Evolutionary conservation across 163 green algal species (phyloP), one percentile per base, ranked within the genome.

Genomic region (Scenedesmus sp.): DNA sequence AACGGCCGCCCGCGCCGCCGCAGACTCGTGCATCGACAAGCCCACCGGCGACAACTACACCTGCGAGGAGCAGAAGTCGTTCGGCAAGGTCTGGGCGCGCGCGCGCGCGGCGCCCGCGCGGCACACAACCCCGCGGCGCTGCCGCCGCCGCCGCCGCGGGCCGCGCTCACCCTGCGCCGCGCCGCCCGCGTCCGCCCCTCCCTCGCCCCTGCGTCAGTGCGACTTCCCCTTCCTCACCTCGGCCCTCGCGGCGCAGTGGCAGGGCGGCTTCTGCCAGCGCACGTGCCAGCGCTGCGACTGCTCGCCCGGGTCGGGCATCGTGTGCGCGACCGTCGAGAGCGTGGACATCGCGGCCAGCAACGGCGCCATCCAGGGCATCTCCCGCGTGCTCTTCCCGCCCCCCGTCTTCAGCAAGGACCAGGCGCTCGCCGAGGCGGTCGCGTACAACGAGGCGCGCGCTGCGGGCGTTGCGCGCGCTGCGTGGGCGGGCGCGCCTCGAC

Each of bases 271-370:
- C 87, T 95, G 89, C 87, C 81, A 92, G 77, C 34, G 76, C 26
- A 90, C 84, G 22, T 95, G 91, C 82, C 51, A 89, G 51, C 77
- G 89, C 45, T 93, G 91, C 80, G 83, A 70, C 62, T 95, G 91
- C 77, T 80, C 79, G 15, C 45, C 72, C 0, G 67, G 60, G 29
- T 77, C 56, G 34, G 79, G 65, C 42, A 73, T 85, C 20, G 51
- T 64, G 14, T 91, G 87, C 75, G 74, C 70, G 15, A 34, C 66
- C 51, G 81, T 86, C 39, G 0, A 62, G 34, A 50, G 18, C 26
- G 34, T 60, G 4, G 84, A 93, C 74, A 31, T 90, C 6, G 44
- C 78, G 1, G 87, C 83, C 22, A 70, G 45, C 57, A 93, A 93
- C 58, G 89, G 87, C 53, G 64, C 92, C 45, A 65, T 89, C 3